Evolutionary conservation across 495 filamentous ascomycete species (phyloP).

Genomic region (Aspergillus sparsus): DNA sequence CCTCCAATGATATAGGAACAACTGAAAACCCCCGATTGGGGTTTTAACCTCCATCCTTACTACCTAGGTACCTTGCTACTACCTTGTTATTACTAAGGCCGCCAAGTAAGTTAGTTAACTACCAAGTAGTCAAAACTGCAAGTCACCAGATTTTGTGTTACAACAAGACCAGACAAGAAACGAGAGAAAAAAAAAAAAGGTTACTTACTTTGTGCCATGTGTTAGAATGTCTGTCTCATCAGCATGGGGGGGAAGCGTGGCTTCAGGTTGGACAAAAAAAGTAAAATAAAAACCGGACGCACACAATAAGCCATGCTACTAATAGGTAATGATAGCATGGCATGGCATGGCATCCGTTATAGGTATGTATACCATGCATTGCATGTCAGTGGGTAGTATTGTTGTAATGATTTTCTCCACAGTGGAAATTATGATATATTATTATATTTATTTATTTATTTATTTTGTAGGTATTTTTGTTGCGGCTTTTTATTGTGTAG

Average conservation of each 20-base stretch:
- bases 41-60: not conserved
- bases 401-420: not conserved
- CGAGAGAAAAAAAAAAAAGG: too few relatives aligned
- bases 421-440: constrained; percentile 4
- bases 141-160: constrained; percentile 10
- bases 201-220: constrained; percentile 1
- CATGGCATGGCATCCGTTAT: constrained; percentile 1
- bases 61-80: too few relatives aligned
- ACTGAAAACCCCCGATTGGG: constrained; percentile 10
- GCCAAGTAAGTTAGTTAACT: too few relatives aligned
- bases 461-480: too few relatives aligned
- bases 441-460: not conserved
- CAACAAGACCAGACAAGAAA: not conserved
- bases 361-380: not conserved
- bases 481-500: too few relatives aligned
- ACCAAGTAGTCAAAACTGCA: constrained; percentile 3
- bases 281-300: not conserved
- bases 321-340: too few relatives aligned
- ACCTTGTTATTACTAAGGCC: too few relatives aligned
- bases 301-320: not conserved
- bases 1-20: too few relatives aligned
- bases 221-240: not conserved
- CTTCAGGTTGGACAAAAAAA: too few relatives aligned
- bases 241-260: too few relatives aligned
- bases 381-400: too few relatives aligned